A percentile compares a stretch with the other conserved stretches of the same genome.
Evolutionary conservation across 2,329 filamentous ascomycete genomes (phyloP).

Genomic region (Fusarium siculi): DNA sequence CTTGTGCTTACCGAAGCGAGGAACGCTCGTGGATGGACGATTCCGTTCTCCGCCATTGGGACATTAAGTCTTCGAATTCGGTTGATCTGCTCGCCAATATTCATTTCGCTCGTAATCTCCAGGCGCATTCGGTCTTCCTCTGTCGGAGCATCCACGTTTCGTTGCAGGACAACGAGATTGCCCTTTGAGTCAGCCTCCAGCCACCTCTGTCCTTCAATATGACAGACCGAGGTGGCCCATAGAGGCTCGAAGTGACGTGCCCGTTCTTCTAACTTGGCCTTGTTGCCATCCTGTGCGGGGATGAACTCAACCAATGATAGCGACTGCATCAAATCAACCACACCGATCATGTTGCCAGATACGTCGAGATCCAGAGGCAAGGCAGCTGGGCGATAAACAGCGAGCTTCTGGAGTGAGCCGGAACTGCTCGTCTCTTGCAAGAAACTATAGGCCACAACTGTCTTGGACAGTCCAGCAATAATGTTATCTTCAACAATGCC

Average conservation of each 20-base stretch:
- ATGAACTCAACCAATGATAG: constrained; percentile 80
- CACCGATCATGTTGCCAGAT: constrained; percentile 78
- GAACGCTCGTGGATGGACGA: constrained; percentile 85
- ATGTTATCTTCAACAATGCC: constrained; percentile 80
- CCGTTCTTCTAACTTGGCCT: constrained; percentile 75
- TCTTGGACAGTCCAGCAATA: constrained; percentile 90
- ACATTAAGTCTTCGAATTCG: constrained; percentile 81
- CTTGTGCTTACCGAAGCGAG: constrained; percentile 78
- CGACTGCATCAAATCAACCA: constrained; percentile 95
- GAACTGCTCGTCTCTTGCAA: constrained; percentile 64
- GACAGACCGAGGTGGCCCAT: constrained; percentile 83
- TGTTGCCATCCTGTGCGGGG: constrained; percentile 64
- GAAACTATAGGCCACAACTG: constrained; percentile 72
- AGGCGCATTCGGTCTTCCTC: constrained; percentile 77
- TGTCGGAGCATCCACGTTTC: constrained; percentile 77
- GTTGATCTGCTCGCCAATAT: constrained; percentile 94
- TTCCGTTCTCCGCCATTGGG: constrained; percentile 69
- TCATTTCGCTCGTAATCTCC: constrained; percentile 81
- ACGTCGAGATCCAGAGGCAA: constrained; percentile 85
- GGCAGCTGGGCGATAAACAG: constrained; percentile 83
- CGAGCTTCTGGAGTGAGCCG: constrained; percentile 73
- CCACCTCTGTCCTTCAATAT: constrained; percentile 78
- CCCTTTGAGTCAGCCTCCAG: constrained; percentile 88
- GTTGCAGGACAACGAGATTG: constrained; percentile 83
- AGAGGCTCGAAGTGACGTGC: constrained; percentile 83